phyloP scores from a whole-genome alignment of 352 stramenopile genomes.

The Ophiocytium majus region DNA sequence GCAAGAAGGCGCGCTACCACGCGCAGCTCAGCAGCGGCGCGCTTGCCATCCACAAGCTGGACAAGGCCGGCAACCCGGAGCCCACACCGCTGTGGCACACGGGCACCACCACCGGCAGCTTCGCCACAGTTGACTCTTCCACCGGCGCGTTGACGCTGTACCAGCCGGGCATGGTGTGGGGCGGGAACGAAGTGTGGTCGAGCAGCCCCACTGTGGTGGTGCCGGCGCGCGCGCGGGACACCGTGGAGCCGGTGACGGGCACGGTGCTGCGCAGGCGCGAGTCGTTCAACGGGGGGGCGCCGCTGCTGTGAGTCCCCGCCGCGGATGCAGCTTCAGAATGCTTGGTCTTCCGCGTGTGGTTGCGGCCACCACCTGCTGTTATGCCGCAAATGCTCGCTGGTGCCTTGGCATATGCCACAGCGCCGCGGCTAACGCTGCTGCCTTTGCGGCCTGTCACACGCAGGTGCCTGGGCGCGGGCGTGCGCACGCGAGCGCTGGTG shows the following conservation, averaged over 20 bases:
- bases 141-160: slow-evolving; percentile 15
- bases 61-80: neutral
- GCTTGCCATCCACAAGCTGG: neutral
- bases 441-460: no score
- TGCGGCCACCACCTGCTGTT: no score
- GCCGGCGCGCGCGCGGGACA: neutral
- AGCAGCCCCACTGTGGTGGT: neutral
- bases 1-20: neutral
- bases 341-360: no score
- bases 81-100: neutral
- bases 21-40: neutral
- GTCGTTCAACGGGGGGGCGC: slow-evolving; percentile 20
- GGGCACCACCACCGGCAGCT: no score
- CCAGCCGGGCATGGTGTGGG: neutral
- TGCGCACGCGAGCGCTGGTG: slow-evolving; percentile 29
- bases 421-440: no score
- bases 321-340: no score
- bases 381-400: no score
- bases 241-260: slow-evolving; percentile 28
- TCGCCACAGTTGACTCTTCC: no score
- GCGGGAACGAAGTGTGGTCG: neutral
- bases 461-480: slow-evolving; percentile 42
- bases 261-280: slow-evolving; percentile 22
- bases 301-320: no score
- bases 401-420: no score